Evolutionary conservation across 371 early-diverging fungal genomes (phyloP).

Genomic region (Lichtheimia ramosa): DNA sequence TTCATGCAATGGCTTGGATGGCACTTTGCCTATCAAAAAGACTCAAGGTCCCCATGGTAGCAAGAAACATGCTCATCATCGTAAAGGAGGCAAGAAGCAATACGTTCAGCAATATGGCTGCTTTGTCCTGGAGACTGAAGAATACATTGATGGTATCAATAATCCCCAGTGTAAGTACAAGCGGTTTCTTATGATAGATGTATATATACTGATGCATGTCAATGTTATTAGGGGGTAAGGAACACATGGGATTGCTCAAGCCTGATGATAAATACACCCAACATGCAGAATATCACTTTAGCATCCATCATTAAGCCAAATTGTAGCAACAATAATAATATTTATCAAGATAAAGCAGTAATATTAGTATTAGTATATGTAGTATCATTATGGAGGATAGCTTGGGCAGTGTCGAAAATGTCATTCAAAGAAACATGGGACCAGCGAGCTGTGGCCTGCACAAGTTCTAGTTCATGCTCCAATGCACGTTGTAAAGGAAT

Average conservation of each 20-base stretch:
- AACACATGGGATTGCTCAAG: conserved; percentile 13
- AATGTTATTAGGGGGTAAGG: conserved; percentile 9
- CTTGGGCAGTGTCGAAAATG: not conserved
- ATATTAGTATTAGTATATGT: not conserved
- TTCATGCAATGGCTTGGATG: conserved; percentile 17
- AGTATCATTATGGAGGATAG: not conserved
- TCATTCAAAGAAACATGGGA: not conserved
- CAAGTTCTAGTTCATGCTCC: conserved; percentile 34
- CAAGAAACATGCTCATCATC: conserved; percentile 6
- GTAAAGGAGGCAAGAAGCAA: not conserved
- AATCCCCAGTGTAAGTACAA: conserved; percentile 16
- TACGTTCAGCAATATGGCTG: conserved; percentile 22
- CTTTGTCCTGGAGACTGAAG: conserved; percentile 22
- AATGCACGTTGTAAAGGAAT: conserved; percentile 28
- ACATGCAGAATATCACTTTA: conserved; percentile 13
- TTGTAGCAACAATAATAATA: not conserved
- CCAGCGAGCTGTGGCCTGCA: conserved; percentile 5
- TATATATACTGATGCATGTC: not conserved
- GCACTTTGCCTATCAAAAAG: conserved; percentile 23
- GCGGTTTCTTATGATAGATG: not conserved
- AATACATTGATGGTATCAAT: conserved; percentile 26
- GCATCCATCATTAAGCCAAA: conserved; percentile 4
- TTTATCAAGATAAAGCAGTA: too few relatives aligned
- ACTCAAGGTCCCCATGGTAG: conserved; percentile 6
- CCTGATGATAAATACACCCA: conserved; percentile 15